phyloP scores from a whole-genome alignment of 805 yeast species.

The Hanseniaspora singularis region DNA sequence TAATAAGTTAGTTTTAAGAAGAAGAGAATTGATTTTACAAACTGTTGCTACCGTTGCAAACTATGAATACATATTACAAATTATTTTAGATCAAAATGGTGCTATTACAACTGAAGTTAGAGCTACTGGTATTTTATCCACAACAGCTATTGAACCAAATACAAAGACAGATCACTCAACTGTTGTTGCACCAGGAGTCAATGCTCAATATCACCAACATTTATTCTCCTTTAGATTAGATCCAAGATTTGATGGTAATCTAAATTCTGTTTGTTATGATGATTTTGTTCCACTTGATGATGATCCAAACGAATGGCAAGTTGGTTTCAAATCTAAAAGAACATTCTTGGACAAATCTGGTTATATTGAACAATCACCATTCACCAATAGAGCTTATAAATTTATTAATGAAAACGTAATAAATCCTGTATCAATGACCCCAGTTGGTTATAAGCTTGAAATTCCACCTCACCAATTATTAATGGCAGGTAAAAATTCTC shows the following conservation, averaged over 20 bases:
- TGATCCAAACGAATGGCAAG: constrained; percentile 53
- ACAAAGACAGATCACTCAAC: constrained; percentile 58
- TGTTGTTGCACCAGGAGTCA: constrained; percentile 62
- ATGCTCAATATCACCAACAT: constrained; percentile 81
- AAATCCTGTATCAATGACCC: constrained; percentile 56
- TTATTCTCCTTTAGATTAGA: constrained; percentile 67
- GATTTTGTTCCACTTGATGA: constrained; percentile 53
- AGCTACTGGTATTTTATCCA: constrained; percentile 78
- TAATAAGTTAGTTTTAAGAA: constrained; percentile 58
- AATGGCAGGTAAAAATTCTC: constrained; percentile 50
- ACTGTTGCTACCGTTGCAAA: constrained; percentile 76
- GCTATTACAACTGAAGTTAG: constrained; percentile 65
- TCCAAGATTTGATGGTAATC: constrained; percentile 71
- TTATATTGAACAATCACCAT: constrained; percentile 59
- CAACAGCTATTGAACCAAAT: constrained; percentile 68
- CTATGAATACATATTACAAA: constrained; percentile 65
- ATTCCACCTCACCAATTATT: constrained; percentile 71
- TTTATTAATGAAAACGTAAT: constrained; percentile 61
- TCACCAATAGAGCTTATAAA: constrained; percentile 62
- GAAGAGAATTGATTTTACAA: constrained; percentile 67
- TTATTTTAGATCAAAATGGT: constrained; percentile 67
- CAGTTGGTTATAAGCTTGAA: constrained; percentile 64
- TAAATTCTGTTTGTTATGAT: constrained; percentile 59
- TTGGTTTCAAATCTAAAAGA: constrained; percentile 57
- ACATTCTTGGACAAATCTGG: constrained; percentile 59